Conservation (phyloP, 495 filamentous ascomycete genomes). For the Pseudoneurospora amorphoporcata region DNA sequence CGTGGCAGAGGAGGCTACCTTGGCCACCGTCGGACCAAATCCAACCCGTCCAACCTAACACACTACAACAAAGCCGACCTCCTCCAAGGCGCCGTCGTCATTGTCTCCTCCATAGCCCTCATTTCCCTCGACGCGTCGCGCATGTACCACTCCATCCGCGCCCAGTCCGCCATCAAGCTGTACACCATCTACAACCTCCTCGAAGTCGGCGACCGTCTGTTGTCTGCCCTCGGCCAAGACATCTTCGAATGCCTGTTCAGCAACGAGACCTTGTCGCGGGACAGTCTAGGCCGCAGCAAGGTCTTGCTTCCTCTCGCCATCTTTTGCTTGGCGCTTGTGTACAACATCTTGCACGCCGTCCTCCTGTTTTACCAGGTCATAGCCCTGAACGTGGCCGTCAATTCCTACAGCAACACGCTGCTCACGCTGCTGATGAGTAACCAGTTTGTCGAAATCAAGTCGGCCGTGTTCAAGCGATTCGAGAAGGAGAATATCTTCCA, state of each 20-base stretch:
- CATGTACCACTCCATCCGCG: constrained; percentile 97
- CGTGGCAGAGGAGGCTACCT: constrained; percentile 24
- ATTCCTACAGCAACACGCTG: constrained; percentile 94
- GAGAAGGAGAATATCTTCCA: constrained; percentile 98
- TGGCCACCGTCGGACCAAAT: constrained; percentile 68
- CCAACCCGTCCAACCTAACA: constrained; percentile 69
- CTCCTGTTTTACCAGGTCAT: constrained; percentile 95
- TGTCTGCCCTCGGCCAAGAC: constrained; percentile 89
- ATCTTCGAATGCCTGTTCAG: constrained; percentile 94
- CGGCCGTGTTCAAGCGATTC: constrained; percentile 93
- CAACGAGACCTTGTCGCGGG: constrained; percentile 78
- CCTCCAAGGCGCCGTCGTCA: constrained; percentile 75
- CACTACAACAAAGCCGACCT: constrained; percentile 93
- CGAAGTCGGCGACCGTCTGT: constrained; percentile 76
- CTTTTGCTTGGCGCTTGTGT: constrained; percentile 76
- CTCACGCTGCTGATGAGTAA: constrained; percentile 86
- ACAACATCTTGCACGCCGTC: constrained; percentile 78
- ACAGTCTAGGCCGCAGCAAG: constrained; percentile 82
- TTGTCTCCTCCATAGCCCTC: constrained; percentile 70
- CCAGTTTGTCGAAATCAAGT: constrained; percentile 98
- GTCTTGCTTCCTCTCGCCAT: constrained; percentile 84
- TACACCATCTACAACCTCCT: constrained; percentile 98
- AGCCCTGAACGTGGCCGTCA: constrained; percentile 94
- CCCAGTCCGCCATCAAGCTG: constrained; percentile 92
- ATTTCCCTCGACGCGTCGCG: constrained; percentile 92